Base-by-base conservation (phyloP, 2,329 filamentous ascomycete genomes). In the Didymella lethalis region DNA sequence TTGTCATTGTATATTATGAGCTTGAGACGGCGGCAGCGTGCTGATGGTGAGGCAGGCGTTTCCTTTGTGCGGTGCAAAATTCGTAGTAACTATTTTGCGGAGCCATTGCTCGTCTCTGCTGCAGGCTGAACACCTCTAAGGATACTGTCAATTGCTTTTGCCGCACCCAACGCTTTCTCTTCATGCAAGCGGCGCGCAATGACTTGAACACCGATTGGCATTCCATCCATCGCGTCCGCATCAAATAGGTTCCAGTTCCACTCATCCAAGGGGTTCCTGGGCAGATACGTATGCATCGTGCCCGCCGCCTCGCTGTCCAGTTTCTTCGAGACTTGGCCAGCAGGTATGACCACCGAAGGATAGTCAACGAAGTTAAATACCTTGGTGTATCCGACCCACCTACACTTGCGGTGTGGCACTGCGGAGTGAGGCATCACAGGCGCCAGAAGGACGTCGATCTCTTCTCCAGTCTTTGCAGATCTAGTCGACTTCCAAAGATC, bases 311-410 rank as follows among this genome's bases (percentile, higher is more conserved):
- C 63, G 7, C 47, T 26, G 6, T 84, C 77, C 44, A 81, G 73
- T 4, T 77, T 70, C 43, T 78, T 75, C 1, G 75, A 74, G 1
- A 84, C 82, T 7, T 71, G 71, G 0, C 84, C 85, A 14, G 81
- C 82, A 0, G 87, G 86, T 14, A 89, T 74, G 0, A 84, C 81
- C 4, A 87, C 72, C 0, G 86, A 82, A 0, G 85, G 79, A 64
- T 89, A 89, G 66, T 90, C 87, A 0, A 89, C 75, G 10, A 88
- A 74, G 63, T 88, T 88, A 81, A 85, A 87, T 7, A 87, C 78
- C 65, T 86, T 86, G 1, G 85, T 87, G 64, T 88, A 88, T 2
- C 86, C 86, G 3, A 82, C 79, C 80, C 80, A 83, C 14, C 76
- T 70, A 41, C 80, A 75, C 45, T 68, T 73, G 8, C 78, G 69